A percentile compares a stretch with the other conserved stretches of the same genome.
Evolutionary conservation across 345 rosid genomes (phyloP).

Genomic region (Camelina hispida): DNA sequence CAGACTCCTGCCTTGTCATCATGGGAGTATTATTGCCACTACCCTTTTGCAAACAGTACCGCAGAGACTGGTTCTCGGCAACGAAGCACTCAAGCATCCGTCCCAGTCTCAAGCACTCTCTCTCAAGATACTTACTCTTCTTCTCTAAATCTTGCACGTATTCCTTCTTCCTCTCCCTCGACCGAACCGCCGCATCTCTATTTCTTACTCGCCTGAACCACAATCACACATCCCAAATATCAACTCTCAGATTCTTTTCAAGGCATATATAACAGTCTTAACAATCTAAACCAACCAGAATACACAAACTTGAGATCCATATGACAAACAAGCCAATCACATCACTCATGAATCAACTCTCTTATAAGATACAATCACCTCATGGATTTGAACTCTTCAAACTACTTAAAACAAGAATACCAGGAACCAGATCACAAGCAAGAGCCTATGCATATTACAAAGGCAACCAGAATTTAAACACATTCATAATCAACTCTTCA

Average conservation of each 20-base stretch:
- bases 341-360: not conserved
- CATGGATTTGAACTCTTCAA: not conserved
- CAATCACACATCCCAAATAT: conserved; percentile 10
- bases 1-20: conserved; percentile 98
- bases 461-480: no score
- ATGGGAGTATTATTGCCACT: conserved; percentile 60
- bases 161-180: conserved; percentile 89
- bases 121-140: conserved; percentile 80
- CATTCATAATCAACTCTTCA: not conserved
- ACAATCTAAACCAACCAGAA: conserved; percentile 7
- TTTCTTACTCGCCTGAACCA: conserved; percentile 77
- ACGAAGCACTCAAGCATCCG: conserved; percentile 70
- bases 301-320: not conserved
- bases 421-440: not conserved
- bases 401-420: not conserved
- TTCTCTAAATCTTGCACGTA: conserved; percentile 75
- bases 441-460: no score
- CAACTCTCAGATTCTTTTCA: not conserved
- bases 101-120: conserved; percentile 82
- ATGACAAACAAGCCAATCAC: not conserved
- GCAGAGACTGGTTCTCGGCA: conserved; percentile 86
- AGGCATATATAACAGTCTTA: not conserved
- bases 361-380: not conserved
- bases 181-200: conserved; percentile 83
- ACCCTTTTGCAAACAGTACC: conserved; percentile 57